These are phyloP conservation scores for Paecilomyces dactylethromorphus DNA, from an alignment of 2,329 filamentous ascomycete species.

Conservation along the genomic window DNA sequence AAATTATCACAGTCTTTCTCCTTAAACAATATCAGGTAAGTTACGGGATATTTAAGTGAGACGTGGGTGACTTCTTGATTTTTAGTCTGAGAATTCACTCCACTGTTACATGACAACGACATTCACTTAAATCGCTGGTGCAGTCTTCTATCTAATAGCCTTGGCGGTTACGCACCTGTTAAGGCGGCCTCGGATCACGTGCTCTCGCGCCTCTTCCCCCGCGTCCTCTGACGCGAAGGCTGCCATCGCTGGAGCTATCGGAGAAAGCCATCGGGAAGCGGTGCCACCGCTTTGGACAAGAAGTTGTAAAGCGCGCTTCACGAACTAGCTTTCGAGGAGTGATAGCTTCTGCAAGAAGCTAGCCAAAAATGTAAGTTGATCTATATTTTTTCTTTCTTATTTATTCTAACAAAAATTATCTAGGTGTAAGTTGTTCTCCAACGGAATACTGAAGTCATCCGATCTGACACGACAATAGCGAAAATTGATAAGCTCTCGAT, in stretches of 20 bases:
- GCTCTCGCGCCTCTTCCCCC: conserved; percentile 10
- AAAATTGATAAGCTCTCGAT: conserved; percentile 88
- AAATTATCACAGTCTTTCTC: too few relatives aligned
- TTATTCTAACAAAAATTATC: neutral
- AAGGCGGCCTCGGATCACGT: conserved; percentile 1
- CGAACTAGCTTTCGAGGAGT: neutral
- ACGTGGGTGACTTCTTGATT: too few relatives aligned
- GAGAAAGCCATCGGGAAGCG: neutral
- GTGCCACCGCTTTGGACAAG: conserved; percentile 4
- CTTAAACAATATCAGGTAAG: too few relatives aligned
- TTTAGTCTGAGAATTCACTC: too few relatives aligned
- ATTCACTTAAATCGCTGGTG: neutral
- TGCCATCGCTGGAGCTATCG: neutral
- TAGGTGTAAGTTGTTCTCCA: conserved; percentile 5
- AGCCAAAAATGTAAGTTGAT: conserved; percentile 3
- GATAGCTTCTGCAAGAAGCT: neutral
- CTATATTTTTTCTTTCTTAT: neutral
- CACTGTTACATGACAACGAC: too few relatives aligned
- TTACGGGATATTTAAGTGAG: too few relatives aligned
- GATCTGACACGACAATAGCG: conserved; percentile 42
- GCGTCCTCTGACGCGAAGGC: conserved; percentile 13
- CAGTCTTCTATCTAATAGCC: too few relatives aligned
- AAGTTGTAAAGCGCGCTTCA: neutral
- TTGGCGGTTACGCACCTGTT: neutral
- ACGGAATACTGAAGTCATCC: neutral